Percentiles rank a stretch among this genome's conserved stretches.
phyloP scores from a whole-genome alignment of 1,284 basidiomycete species.

The Malassezia dermatis region DNA sequence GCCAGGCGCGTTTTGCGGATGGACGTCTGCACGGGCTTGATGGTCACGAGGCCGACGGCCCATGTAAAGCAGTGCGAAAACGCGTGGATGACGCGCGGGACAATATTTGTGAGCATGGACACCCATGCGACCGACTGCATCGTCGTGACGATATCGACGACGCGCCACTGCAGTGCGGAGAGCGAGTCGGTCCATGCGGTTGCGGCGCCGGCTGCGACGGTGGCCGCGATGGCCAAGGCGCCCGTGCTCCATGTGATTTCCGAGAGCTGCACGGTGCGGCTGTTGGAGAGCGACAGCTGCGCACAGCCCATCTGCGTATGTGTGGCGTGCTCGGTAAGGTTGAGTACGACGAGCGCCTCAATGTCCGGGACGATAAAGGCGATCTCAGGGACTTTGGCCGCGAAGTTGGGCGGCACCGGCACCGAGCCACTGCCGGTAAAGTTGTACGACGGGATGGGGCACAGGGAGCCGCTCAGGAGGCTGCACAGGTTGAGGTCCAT shows the following conservation, averaged over 20 bases:
- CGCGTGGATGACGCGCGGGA: conserved; percentile 67
- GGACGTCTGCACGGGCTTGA: conserved; percentile 60
- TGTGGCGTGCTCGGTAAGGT: conserved; percentile 56
- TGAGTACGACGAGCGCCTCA: conserved; percentile 75
- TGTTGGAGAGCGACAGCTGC: conserved; percentile 81
- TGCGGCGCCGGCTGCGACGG: conserved; percentile 61
- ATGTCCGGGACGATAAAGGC: conserved; percentile 82
- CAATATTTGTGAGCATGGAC: conserved; percentile 71
- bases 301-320: conserved; percentile 72
- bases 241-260: conserved; percentile 69
- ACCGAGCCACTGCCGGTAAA: conserved; percentile 59
- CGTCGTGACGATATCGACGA: conserved; percentile 70
- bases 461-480: conserved; percentile 31
- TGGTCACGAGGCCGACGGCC: conserved; percentile 70
- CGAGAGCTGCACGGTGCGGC: conserved; percentile 65
- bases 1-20: conserved; percentile 69
- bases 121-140: conserved; percentile 71
- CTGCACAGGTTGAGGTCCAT: conserved; percentile 40
- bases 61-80: conserved; percentile 79
- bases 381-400: conserved; percentile 60
- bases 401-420: conserved; percentile 56
- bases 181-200: conserved; percentile 51
- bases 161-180: conserved; percentile 52
- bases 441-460: conserved; percentile 43
- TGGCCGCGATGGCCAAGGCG: conserved; percentile 59